Base-by-base conservation (phyloP, 148 eudicot genomes). In the Rhododendron williamsianum region DNA sequence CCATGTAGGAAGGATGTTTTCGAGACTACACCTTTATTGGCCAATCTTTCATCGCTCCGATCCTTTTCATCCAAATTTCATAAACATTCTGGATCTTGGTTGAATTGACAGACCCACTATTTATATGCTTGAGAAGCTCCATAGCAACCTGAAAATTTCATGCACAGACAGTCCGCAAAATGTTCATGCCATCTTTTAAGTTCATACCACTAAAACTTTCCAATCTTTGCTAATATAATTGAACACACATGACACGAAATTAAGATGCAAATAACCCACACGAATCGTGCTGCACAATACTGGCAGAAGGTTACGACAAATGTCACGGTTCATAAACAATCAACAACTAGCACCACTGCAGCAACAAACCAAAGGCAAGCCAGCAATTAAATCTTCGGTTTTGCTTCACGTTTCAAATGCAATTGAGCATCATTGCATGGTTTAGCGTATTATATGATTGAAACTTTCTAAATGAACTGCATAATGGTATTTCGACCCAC, bases 51-150 rank as follows among this genome's bases (percentile, higher is more conserved):
- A 78, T 48, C 43, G 91, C 73, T 83, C 90, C 92, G 15, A 91
- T 86, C 91, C 91, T 94, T 85, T 86, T 91, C 91, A 87, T 91
- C 98, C 98, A 94, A 56, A 90, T 78, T 36, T 90, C 91, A 48
- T 87, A 94, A 72, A 94, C 83, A 82, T 82, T 46, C 87, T 83
- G 87, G 38, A 91, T 86, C 86, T 79, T 90, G 72, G 84, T 84
- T 82, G 89, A 63, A 81, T 82, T 90, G 51, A 81, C 41, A 81
- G 79, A 56, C 3, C 81, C 84, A 65, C 54, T 81, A 65, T 90
- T 86, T 72, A 87, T 89, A 82, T 90, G 90, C 84, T 84, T 87
- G 52, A 92, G 88, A 85, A 95, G 86, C 89, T 94, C 96, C 94
- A 92, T 87, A 46, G 96, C 90, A 86, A 87, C 93, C 98, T 95